Percentiles rank a stretch among this genome's conserved stretches.
Conservation (phyloP, 2,329 filamentous ascomycete species). For the Passalora sequoiae region DNA sequence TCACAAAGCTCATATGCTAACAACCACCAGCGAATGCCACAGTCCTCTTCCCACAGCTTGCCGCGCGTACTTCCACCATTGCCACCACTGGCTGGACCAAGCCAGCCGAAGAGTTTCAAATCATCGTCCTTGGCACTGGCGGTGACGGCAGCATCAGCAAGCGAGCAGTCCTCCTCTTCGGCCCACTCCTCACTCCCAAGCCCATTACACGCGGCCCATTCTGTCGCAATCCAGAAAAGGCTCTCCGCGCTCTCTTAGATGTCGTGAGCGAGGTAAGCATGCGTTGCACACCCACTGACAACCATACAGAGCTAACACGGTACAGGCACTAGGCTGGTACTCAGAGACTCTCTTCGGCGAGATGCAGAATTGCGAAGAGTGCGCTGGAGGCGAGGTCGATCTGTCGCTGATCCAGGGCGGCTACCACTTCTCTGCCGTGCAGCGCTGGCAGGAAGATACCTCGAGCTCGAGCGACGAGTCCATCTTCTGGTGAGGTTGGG, state of each 20-base stretch:
- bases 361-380: constrained; percentile 10
- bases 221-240: background rate
- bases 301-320: too few relatives aligned
- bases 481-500: too few relatives aligned
- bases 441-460: background rate
- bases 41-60: constrained; percentile 13
- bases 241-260: constrained; percentile 10
- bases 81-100: constrained; percentile 2
- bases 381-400: constrained; percentile 10
- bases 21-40: constrained; percentile 12
- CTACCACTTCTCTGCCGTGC: constrained; percentile 12
- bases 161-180: constrained; percentile 9
- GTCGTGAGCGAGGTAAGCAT: constrained; percentile 6
- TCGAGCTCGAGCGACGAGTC: too few relatives aligned
- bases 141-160: constrained; percentile 3
- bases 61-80: constrained; percentile 2
- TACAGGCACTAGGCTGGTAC: constrained; percentile 10
- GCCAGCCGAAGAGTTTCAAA: constrained; percentile 12
- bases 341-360: constrained; percentile 14
- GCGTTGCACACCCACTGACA: too few relatives aligned
- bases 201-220: constrained; percentile 8
- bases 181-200: background rate
- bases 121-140: constrained; percentile 5
- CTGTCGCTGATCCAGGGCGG: constrained; percentile 13
- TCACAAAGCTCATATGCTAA: constrained; percentile 4